These are phyloP conservation scores for Penicillium sp. DNA, from an alignment of 2,329 filamentous ascomycete species.

Conservation along the genomic window DNA sequence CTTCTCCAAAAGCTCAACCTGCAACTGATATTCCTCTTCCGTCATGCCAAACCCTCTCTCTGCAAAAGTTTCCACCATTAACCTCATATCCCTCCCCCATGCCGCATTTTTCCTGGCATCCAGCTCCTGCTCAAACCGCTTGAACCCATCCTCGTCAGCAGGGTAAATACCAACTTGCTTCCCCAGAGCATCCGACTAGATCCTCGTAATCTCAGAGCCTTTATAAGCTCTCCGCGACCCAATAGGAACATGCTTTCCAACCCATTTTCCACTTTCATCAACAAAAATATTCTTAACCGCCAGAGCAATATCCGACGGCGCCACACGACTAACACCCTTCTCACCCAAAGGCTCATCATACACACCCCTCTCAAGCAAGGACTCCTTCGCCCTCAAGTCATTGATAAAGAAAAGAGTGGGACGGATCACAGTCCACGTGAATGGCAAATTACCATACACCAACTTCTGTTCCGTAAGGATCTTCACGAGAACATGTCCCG, in stretches of 20 bases:
- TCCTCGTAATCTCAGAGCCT: not conserved
- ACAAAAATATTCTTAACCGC: not conserved
- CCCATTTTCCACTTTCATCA: not conserved
- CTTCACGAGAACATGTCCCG: not conserved
- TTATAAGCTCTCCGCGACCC: not conserved
- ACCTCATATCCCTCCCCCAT: not conserved
- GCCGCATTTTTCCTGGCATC: not conserved
- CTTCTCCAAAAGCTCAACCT: not conserved
- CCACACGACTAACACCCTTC: not conserved
- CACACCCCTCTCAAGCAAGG: not conserved
- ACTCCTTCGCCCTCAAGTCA: not conserved
- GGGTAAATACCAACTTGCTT: not conserved
- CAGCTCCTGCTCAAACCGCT: not conserved
- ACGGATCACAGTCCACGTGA: not conserved
- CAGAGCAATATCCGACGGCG: not conserved
- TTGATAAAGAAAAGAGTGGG: slow-evolving; percentile 1
- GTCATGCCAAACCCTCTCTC: not conserved
- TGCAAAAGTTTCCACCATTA: not conserved
- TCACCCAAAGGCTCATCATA: not conserved
- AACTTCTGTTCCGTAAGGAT: not conserved
- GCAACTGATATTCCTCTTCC: not conserved
- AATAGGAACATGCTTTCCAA: not conserved
- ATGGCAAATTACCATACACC: not conserved
- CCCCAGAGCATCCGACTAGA: not conserved
- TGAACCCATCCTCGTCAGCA: not conserved